phyloP scores from a whole-genome alignment of 169 alveolate species.

The Plasmodium vivax region DNA sequence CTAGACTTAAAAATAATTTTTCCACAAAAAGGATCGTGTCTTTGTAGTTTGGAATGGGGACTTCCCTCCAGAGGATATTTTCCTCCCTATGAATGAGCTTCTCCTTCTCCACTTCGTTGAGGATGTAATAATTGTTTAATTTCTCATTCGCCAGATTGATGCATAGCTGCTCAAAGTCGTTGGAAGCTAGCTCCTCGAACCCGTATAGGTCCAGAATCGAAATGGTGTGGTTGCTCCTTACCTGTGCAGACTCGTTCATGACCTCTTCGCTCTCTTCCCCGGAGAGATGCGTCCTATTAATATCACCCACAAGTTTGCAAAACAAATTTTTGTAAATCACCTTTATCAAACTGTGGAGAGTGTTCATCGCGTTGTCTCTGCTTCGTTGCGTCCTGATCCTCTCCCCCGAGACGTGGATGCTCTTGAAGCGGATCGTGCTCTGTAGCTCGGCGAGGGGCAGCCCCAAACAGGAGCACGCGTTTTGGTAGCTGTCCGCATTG shows the following conservation, averaged over 20 bases:
- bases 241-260: constrained; percentile 5
- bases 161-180: constrained; percentile 97
- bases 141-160: constrained; percentile 98
- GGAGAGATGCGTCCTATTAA: constrained; percentile 41
- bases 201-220: constrained; percentile 99
- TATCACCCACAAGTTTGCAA: constrained; percentile 38
- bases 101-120: constrained; percentile 90
- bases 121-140: constrained; percentile 88
- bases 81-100: constrained; percentile 87
- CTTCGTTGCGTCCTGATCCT: constrained; percentile 30
- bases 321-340: constrained; percentile 48
- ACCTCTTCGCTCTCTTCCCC: constrained; percentile 27
- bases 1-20: constrained; percentile 11
- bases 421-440: constrained; percentile 14
- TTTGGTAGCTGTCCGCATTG: background rate
- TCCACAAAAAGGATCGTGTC: constrained; percentile 51
- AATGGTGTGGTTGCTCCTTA: constrained; percentile 81
- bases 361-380: constrained; percentile 10
- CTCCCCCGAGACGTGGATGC: constrained; percentile 28
- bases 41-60: constrained; percentile 27
- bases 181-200: constrained; percentile 96
- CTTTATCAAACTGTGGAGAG: constrained; percentile 49
- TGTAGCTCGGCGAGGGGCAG: background rate
- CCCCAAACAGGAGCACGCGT: constrained; percentile 9
- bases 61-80: constrained; percentile 83